A percentile compares a stretch with the other conserved stretches of the same genome.
Evolutionary conservation across 257 asterid genomes (phyloP).

Genomic region (Anisodus acutangulus): DNA sequence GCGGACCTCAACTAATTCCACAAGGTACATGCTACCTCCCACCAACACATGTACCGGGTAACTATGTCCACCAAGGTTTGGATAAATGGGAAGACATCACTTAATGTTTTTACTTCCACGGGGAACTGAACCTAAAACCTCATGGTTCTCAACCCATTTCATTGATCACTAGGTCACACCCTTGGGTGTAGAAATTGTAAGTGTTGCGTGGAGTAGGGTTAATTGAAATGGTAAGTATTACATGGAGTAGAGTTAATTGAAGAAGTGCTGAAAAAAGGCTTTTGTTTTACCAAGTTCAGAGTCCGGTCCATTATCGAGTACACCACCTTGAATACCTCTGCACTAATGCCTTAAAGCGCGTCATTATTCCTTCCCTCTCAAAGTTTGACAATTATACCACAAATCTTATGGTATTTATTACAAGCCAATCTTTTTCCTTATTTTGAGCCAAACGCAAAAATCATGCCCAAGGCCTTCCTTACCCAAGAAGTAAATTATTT

Average conservation of each 20-base stretch:
- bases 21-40: background rate
- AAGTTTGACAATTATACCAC: background rate
- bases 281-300: constrained; percentile 2
- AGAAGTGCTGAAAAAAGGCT: background rate
- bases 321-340: constrained; percentile 20
- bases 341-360: background rate
- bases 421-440: background rate
- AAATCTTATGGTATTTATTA: constrained; percentile 10
- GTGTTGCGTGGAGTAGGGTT: background rate
- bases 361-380: constrained; percentile 5
- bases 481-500: background rate
- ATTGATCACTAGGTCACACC: background rate
- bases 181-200: background rate
- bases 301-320: background rate
- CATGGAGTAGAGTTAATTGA: background rate
- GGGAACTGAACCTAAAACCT: too few species aligned
- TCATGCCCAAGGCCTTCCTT: background rate
- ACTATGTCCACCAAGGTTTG: background rate
- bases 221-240: background rate
- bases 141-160: background rate
- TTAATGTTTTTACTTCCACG: background rate
- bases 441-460: background rate
- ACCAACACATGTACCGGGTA: background rate
- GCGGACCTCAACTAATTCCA: background rate
- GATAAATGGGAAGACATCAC: background rate